Evolutionary conservation across 2,329 filamentous ascomycete species (phyloP).

Genomic region (Aspergillus calidoustus): DNA sequence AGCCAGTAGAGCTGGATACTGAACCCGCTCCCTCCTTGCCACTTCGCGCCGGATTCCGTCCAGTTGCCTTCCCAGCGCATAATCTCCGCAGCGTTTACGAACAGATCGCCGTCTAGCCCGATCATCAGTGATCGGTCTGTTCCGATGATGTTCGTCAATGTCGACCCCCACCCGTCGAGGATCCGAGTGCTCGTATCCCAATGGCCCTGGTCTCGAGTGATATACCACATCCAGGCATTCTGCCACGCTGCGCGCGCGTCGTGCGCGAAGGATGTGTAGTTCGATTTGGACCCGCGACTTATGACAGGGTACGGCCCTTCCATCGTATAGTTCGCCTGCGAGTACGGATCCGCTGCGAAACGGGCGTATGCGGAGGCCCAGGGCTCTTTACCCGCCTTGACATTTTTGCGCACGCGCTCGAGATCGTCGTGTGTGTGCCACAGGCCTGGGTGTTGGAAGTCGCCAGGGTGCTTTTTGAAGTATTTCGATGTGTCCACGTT

Average conservation of each 20-base stretch:
- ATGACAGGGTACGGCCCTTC: constrained; percentile 3
- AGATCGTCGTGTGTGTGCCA: constrained; percentile 33
- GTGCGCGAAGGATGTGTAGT: constrained; percentile 43
- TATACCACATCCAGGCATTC: constrained; percentile 51
- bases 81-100: constrained; percentile 51
- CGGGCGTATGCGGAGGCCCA: constrained; percentile 38
- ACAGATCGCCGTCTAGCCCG: constrained; percentile 45
- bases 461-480: constrained; percentile 13
- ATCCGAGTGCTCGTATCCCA: constrained; percentile 42
- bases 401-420: constrained; percentile 25
- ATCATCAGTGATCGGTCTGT: constrained; percentile 41
- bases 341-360: constrained; percentile 36
- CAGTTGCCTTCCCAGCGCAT: constrained; percentile 52
- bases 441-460: constrained; percentile 27
- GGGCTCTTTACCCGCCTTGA: constrained; percentile 24
- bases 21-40: constrained; percentile 44
- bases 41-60: constrained; percentile 41
- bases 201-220: constrained; percentile 43
- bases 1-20: constrained; percentile 49
- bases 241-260: constrained; percentile 48
- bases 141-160: constrained; percentile 22
- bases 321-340: constrained; percentile 23
- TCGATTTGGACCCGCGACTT: constrained; percentile 37
- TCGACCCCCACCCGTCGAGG: constrained; percentile 36
- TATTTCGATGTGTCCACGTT: constrained; percentile 14